Conservation (phyloP, 169 alveolate species). For the Theileria luwenshuni region DNA sequence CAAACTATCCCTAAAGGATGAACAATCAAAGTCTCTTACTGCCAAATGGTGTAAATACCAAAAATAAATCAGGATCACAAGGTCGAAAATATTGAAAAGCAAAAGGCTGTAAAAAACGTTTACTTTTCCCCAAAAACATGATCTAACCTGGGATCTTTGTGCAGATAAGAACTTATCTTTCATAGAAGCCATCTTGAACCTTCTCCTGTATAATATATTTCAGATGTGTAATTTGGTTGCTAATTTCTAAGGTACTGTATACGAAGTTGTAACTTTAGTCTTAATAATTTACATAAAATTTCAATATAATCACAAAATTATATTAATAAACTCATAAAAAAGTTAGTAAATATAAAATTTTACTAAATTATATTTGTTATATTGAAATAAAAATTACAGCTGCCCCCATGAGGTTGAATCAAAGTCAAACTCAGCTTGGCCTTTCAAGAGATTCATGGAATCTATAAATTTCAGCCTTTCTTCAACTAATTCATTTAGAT, state of each 20-base stretch:
- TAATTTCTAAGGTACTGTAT: no score
- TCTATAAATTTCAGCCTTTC: conserved; percentile 7
- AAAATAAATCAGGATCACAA: background rate
- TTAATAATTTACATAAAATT: background rate
- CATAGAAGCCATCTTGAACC: background rate
- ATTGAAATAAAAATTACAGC: background rate
- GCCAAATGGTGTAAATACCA: conserved; percentile 20
- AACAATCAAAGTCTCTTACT: background rate
- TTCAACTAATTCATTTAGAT: background rate
- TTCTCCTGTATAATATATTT: no score
- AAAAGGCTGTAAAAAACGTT: conserved; percentile 4
- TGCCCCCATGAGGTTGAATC: conserved; percentile 17
- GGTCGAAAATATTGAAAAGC: background rate
- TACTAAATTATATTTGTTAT: background rate
- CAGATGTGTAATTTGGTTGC: background rate
- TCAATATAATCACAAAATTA: background rate
- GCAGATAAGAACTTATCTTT: conserved; percentile 29
- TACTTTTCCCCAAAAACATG: conserved; percentile 11
- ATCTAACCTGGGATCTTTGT: conserved; percentile 12
- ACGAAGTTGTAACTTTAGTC: no score
- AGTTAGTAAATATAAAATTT: background rate
- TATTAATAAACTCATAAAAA: background rate
- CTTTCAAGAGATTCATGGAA: background rate
- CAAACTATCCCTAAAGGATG: background rate
- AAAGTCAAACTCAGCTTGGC: conserved; percentile 3